Percentiles rank a stretch among this genome's conserved stretches.
These are phyloP conservation scores for Dryadomyces sulphureus DNA, from an alignment of 2,329 filamentous ascomycete species.

Conservation along the genomic window DNA sequence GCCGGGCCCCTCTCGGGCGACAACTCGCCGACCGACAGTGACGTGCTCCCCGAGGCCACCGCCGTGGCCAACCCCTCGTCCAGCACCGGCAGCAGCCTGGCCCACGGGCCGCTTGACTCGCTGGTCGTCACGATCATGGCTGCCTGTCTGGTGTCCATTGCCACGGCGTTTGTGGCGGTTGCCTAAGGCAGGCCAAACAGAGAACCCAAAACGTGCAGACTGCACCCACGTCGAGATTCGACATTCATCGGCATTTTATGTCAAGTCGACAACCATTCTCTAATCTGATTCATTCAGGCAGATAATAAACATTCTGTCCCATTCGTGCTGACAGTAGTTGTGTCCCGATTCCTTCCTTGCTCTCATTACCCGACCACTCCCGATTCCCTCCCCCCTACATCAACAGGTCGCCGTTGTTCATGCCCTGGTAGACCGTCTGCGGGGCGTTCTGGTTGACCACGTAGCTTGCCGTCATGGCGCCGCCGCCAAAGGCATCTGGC, in stretches of 20 bases:
- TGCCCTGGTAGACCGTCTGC: constrained; percentile 57
- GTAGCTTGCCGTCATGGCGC: constrained; percentile 38
- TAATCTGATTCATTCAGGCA: too few species aligned
- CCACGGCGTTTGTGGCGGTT: neutral
- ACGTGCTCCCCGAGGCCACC: too few species aligned
- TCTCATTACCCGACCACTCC: neutral
- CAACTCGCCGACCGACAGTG: too few species aligned
- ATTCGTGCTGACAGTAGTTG: too few species aligned
- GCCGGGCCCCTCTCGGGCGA: too few species aligned
- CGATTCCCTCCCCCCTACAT: constrained; percentile 18
- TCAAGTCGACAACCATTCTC: too few species aligned
- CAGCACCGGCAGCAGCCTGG: neutral
- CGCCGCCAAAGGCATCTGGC: constrained; percentile 50
- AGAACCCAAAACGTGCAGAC: too few species aligned
- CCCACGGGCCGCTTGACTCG: neutral
- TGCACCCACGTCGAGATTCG: too few species aligned
- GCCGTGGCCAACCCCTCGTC: neutral
- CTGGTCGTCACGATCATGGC: neutral
- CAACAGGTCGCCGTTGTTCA: constrained; percentile 57
- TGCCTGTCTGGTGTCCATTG: neutral
- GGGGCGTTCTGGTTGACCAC: constrained; percentile 74
- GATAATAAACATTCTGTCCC: too few species aligned
- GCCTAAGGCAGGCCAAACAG: neutral
- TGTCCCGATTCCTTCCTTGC: neutral
- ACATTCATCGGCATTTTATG: too few species aligned